Evolutionary conservation across 495 filamentous ascomycete genomes (phyloP).

Genomic region (Baudoinia panamericana): DNA sequence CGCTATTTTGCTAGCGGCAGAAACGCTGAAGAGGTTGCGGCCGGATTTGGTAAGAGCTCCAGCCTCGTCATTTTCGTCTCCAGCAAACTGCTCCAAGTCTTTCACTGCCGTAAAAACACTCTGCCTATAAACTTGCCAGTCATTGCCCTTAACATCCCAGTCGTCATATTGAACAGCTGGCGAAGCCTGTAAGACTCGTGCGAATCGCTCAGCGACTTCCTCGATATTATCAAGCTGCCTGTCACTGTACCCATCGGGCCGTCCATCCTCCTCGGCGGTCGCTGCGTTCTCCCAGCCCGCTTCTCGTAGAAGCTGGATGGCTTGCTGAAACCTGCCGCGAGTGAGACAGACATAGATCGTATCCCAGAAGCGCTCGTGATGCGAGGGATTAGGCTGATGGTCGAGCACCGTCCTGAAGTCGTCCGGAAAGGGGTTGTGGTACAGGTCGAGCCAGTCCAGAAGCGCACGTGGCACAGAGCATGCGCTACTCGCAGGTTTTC

Average conservation of each 20-base stretch:
- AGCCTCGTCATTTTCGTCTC: constrained; percentile 38
- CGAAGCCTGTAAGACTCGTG: constrained; percentile 53
- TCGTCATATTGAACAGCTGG: constrained; percentile 48
- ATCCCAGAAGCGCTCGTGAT: constrained; percentile 68
- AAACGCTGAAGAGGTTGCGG: constrained; percentile 44
- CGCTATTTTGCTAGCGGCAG: constrained; percentile 55
- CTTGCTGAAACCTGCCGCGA: constrained; percentile 54
- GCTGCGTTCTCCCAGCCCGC: constrained; percentile 64
- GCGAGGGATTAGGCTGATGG: constrained; percentile 54
- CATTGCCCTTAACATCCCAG: constrained; percentile 63
- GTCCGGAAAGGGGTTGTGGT: constrained; percentile 48
- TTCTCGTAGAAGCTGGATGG: constrained; percentile 47
- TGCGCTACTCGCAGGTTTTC: constrained; percentile 11
- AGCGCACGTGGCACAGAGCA: constrained; percentile 56
- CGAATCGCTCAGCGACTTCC: constrained; percentile 49
- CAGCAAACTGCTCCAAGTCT: constrained; percentile 59
- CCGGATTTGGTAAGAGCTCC: constrained; percentile 23
- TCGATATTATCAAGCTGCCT: constrained; percentile 59
- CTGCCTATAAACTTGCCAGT: constrained; percentile 69
- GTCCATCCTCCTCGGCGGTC: constrained; percentile 34
- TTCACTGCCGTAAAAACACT: constrained; percentile 49
- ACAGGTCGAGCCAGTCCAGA: constrained; percentile 61
- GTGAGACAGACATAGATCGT: constrained; percentile 51
- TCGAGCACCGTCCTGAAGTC: constrained; percentile 48
- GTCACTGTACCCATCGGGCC: constrained; percentile 54